Evolutionary conservation across 2,329 filamentous ascomycete species (phyloP).

Genomic region (Hymenotorrendiella dingleyae): DNA sequence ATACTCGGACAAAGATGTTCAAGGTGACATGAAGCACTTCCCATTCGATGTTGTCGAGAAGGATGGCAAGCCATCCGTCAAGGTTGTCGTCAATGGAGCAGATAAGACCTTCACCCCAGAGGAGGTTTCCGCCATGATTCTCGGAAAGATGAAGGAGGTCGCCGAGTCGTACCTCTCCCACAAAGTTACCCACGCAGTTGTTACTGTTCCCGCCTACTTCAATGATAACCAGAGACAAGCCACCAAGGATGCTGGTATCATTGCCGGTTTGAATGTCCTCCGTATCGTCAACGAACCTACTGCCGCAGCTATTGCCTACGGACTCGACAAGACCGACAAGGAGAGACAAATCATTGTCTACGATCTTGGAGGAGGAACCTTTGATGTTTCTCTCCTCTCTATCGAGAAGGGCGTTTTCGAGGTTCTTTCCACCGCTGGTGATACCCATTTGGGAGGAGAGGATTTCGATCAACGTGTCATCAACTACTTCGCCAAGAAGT

Average conservation of each 20-base stretch:
- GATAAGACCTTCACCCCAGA: constrained; percentile 73
- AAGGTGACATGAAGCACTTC: constrained; percentile 96
- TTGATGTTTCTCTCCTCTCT: constrained; percentile 88
- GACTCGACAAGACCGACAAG: constrained; percentile 77
- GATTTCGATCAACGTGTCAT: constrained; percentile 98
- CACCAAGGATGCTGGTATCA: constrained; percentile 89
- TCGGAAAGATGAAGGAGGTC: constrained; percentile 80
- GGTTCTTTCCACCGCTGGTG: constrained; percentile 90
- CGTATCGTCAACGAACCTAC: constrained; percentile 97
- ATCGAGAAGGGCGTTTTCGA: constrained; percentile 92
- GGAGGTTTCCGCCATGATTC: constrained; percentile 75
- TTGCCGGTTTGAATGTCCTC: constrained; percentile 90
- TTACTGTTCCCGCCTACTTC: constrained; percentile 96
- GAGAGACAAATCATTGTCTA: constrained; percentile 90
- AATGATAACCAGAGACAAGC: constrained; percentile 97
- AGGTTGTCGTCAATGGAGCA: constrained; percentile 60
- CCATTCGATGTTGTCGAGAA: constrained; percentile 91
- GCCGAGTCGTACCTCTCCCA: constrained; percentile 75
- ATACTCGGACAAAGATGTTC: constrained; percentile 77
- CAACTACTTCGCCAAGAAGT: constrained; percentile 90
- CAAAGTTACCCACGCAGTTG: constrained; percentile 81
- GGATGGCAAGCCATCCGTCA: constrained; percentile 81
- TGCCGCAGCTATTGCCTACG: constrained; percentile 90
- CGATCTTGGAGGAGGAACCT: constrained; percentile 90
- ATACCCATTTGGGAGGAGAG: constrained; percentile 96